These are phyloP conservation scores for Stylosanthes scabra DNA, from an alignment of 331 rosid species.

Conservation along the genomic window DNA sequence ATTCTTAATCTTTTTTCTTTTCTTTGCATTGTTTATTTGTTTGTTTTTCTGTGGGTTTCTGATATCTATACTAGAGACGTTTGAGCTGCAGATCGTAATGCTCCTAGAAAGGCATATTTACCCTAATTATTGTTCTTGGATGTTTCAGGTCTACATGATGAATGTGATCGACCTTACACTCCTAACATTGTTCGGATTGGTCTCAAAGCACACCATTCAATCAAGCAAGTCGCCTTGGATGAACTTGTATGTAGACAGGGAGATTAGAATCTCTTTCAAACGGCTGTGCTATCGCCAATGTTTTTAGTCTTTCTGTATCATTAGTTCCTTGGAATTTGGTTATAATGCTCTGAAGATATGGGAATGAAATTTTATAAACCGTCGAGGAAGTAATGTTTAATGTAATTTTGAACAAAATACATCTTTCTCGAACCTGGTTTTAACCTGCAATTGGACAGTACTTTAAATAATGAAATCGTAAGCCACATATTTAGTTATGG, in stretches of 20 bases:
- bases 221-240: conserved; percentile 79
- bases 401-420: conserved; percentile 22
- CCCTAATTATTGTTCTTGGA: conserved; percentile 32
- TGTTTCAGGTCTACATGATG: conserved; percentile 83
- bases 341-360: conserved; percentile 16
- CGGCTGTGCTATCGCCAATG: not conserved
- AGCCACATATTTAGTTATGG: conserved; percentile 6
- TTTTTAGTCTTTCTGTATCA: conserved; percentile 30
- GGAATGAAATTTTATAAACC: not conserved
- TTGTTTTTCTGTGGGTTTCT: not conserved
- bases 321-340: conserved; percentile 25
- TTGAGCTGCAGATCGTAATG: too few relatives aligned
- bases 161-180: conserved; percentile 69
- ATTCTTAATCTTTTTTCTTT: not conserved
- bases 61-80: not conserved
- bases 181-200: conserved; percentile 95
- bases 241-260: conserved; percentile 70
- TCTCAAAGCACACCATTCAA: conserved; percentile 87
- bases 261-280: conserved; percentile 35
- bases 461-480: conserved; percentile 7
- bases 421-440: conserved; percentile 9
- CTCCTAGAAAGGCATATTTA: too few relatives aligned
- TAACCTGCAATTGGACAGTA: not conserved
- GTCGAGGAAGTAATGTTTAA: conserved; percentile 10
- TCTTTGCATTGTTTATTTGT: not conserved